Percentiles rank a stretch among this genome's conserved stretches.
phyloP scores from a whole-genome alignment of 1,284 basidiomycete genomes.

The Ganoderma sinense region DNA sequence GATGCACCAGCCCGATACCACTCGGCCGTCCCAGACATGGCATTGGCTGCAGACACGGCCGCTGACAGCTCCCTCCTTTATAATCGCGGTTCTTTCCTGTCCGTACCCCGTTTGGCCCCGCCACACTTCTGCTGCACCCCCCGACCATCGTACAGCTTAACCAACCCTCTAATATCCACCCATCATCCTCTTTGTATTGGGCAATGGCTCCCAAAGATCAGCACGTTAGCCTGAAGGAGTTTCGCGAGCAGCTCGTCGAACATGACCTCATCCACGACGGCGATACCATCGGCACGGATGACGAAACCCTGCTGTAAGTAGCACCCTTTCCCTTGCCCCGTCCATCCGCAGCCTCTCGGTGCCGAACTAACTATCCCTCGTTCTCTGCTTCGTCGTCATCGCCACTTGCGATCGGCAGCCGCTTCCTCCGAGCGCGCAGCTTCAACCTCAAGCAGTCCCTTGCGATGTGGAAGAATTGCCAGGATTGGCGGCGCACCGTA shows the following conservation, averaged over 20 bases:
- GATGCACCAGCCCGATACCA: slow-evolving; percentile 22
- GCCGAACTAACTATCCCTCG: not conserved
- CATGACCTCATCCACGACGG: slow-evolving; percentile 64
- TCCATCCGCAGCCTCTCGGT: not conserved
- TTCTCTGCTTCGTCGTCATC: slow-evolving; percentile 1
- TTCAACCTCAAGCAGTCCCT: slow-evolving; percentile 62
- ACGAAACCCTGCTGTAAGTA: slow-evolving; percentile 60
- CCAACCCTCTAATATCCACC: not conserved
- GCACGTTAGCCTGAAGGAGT: slow-evolving; percentile 39
- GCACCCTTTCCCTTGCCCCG: slow-evolving; percentile 7
- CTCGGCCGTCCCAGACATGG: slow-evolving; percentile 11
- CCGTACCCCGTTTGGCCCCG: not conserved
- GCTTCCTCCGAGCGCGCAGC: slow-evolving; percentile 72
- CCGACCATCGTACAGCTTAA: not conserved
- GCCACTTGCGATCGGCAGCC: slow-evolving; percentile 46
- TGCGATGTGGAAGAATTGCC: slow-evolving; percentile 65
- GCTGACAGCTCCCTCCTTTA: not conserved
- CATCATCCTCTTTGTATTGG: not conserved
- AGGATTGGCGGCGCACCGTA: slow-evolving; percentile 64
- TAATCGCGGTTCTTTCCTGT: not conserved
- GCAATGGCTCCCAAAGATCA: slow-evolving; percentile 31
- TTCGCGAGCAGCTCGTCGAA: slow-evolving; percentile 56
- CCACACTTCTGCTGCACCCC: not conserved
- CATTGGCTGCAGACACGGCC: slow-evolving; percentile 13
- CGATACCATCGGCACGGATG: slow-evolving; percentile 72